Conservation (phyloP, 495 filamentous ascomycete species). For the Penicillium canariense region DNA sequence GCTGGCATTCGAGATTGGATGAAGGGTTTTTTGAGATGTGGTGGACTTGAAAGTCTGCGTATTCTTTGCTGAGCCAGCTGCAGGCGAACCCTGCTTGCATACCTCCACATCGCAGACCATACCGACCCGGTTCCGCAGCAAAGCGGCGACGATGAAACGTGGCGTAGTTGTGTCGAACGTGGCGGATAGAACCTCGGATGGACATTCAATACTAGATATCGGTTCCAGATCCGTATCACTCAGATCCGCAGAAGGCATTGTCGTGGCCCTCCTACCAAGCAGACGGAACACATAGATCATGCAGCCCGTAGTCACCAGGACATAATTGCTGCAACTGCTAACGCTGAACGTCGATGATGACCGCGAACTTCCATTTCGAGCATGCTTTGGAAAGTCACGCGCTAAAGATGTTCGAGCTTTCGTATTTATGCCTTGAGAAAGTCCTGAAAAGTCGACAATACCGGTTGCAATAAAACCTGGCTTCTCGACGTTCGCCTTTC, state of each 20-base stretch:
- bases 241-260: slow-evolving; percentile 9
- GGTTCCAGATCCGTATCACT: slow-evolving; percentile 36
- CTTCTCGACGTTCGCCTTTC: slow-evolving; percentile 44
- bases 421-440: slow-evolving; percentile 16
- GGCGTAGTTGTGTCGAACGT: slow-evolving; percentile 62
- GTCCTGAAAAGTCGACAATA: slow-evolving; percentile 34
- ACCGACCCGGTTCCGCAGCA: slow-evolving; percentile 61
- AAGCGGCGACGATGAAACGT: slow-evolving; percentile 57
- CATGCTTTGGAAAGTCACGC: neutral
- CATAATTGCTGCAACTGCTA: slow-evolving; percentile 59
- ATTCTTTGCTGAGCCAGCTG: slow-evolving; percentile 8
- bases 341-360: slow-evolving; percentile 44
- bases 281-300: slow-evolving; percentile 63
- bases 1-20: slow-evolving; percentile 24
- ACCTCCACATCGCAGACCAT: slow-evolving; percentile 57
- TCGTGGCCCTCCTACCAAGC: slow-evolving; percentile 21
- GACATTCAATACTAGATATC: slow-evolving; percentile 58
- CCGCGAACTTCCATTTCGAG: neutral
- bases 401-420: slow-evolving; percentile 10
- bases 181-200: slow-evolving; percentile 56
- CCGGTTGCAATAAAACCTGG: slow-evolving; percentile 43
- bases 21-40: neutral
- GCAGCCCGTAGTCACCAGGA: slow-evolving; percentile 56
- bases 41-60: neutral
- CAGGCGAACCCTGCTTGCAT: neutral